Base-by-base conservation (phyloP, 306 rosid genomes). In the Echinosophora koreensis region DNA sequence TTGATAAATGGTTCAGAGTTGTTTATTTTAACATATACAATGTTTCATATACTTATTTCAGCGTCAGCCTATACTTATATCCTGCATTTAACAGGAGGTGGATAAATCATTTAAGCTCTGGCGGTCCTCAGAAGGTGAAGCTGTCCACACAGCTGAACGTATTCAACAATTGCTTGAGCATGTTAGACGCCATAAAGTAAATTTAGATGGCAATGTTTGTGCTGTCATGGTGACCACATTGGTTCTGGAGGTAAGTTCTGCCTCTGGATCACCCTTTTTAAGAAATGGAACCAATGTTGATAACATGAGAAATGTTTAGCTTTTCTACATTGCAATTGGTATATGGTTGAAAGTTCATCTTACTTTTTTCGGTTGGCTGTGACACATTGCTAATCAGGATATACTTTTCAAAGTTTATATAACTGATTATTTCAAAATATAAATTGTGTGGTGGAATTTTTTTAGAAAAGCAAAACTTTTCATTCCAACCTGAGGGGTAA, bases 151-250 rank as follows among this genome's bases (percentile, higher is more conserved):
- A 18, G 91, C 87, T 51, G 93, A 88, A 32, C 82, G 89, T 71
- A 90, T 88, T 81, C 91, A 88, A 69, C 89, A 87, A 69, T 78
- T 90, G 86, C 93, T 92, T 14, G 96, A 90, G 83, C 90, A 90
- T 78, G 94, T 92, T 49, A 87, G 93, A 83, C 86, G 79, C 42
- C 91, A 86, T 81, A 84, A 80, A 85, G 97, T 92, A 65, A 90
- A 88, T 37, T 75, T 92, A 41, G 92, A 90, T 65, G 92, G 93
- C 39, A 86, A 78, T 79, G 84, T 90, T 78, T 90, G 93, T 68
- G 78, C 96, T 10, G 94, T 87, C 76, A 88, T 92, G 87, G 96
- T 92, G 42, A 90, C 96, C 78, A 88, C 93, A 60, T 83, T 90
- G 87, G 96, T 92, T 81, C 89, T 92, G 73, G 97, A 92, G 96